A percentile compares a stretch with the other conserved stretches of the same genome.
phyloP scores from a whole-genome alignment of 768 basidiomycete species.

The Leccinum subgranulosum region DNA sequence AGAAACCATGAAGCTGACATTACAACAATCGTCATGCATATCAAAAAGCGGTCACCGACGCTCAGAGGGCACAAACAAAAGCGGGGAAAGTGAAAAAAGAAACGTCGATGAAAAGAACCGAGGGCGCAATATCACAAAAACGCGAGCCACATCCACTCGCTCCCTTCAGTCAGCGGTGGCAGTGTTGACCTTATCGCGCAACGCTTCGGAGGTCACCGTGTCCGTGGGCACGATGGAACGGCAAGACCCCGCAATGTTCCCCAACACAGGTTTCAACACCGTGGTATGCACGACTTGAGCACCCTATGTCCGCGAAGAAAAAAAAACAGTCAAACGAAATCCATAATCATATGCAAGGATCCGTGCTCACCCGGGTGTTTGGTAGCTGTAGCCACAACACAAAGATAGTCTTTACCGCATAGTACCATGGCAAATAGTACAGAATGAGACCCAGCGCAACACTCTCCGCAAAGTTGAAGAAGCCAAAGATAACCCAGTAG shows the following conservation, averaged over 20 bases:
- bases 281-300: slow-evolving; percentile 78
- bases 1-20: slow-evolving; percentile 18
- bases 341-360: background rate
- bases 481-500: slow-evolving; percentile 95
- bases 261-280: slow-evolving; percentile 77
- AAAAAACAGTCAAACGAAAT: background rate
- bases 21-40: slow-evolving; percentile 19
- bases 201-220: slow-evolving; percentile 48
- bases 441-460: slow-evolving; percentile 80
- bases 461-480: slow-evolving; percentile 89
- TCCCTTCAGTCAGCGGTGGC: slow-evolving; percentile 33
- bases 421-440: slow-evolving; percentile 95
- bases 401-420: slow-evolving; percentile 86
- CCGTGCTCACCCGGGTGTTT: slow-evolving; percentile 67
- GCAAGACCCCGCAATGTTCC: slow-evolving; percentile 50
- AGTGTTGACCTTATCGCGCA: slow-evolving; percentile 44
- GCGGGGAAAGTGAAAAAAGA: background rate
- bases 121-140: background rate
- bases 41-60: slow-evolving; percentile 11
- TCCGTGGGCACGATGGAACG: slow-evolving; percentile 45
- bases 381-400: slow-evolving; percentile 92
- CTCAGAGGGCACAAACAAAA: background rate
- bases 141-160: background rate
- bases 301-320: slow-evolving; percentile 50
- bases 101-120: background rate